These are phyloP conservation scores for Paraphaeosphaeria minitans DNA, from an alignment of 2,329 filamentous ascomycete genomes.

Conservation along the genomic window DNA sequence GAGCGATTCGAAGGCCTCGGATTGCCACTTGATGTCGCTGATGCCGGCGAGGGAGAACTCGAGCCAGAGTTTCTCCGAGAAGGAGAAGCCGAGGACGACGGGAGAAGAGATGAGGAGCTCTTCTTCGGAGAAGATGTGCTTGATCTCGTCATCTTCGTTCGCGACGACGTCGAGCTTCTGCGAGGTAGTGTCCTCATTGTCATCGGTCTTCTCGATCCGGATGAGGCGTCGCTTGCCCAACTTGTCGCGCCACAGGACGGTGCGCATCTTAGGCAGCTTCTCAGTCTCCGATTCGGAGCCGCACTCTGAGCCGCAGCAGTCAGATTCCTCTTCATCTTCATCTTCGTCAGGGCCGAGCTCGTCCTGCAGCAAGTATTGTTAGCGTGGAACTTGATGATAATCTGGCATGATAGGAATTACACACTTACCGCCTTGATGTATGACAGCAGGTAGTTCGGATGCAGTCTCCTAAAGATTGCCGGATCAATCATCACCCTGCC, in stretches of 20 bases:
- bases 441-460: conserved; percentile 83
- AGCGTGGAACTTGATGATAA: not conserved
- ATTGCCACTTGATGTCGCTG: conserved; percentile 82
- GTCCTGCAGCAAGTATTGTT: conserved; percentile 47
- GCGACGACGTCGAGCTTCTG: conserved; percentile 62
- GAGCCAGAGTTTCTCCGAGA: conserved; percentile 87
- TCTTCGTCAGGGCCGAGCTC: conserved; percentile 64
- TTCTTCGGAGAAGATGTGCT: conserved; percentile 73
- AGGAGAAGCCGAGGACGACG: conserved; percentile 84
- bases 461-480: conserved; percentile 78
- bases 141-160: conserved; percentile 25
- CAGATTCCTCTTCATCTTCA: conserved; percentile 56
- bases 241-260: conserved; percentile 54
- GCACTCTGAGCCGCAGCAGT: conserved; percentile 40
- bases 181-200: conserved; percentile 57
- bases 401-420: not conserved
- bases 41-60: conserved; percentile 83
- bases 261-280: conserved; percentile 42
- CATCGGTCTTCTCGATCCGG: conserved; percentile 60
- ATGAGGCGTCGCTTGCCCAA: conserved; percentile 57
- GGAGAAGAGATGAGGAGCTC: conserved; percentile 84
- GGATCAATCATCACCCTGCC: conserved; percentile 89
- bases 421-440: conserved; percentile 63
- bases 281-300: conserved; percentile 34
- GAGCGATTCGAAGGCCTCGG: conserved; percentile 78